Evolutionary conservation across 2,329 filamentous ascomycete genomes (phyloP).

Genomic region (Pseudopithomyces maydicus): DNA sequence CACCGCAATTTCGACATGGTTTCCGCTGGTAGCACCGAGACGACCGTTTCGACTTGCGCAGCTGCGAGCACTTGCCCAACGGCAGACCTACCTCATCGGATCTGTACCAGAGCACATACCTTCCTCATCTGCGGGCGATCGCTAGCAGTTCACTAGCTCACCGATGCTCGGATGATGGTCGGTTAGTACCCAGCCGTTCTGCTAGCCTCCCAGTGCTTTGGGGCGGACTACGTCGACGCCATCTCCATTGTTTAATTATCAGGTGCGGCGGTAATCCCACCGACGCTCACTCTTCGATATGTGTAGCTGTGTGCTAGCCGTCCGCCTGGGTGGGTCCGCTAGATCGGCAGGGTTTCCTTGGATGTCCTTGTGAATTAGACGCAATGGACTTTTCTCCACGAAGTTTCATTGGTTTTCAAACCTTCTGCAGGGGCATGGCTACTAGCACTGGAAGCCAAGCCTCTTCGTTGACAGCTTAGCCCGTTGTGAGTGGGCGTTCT

Average conservation of each 20-base stretch:
- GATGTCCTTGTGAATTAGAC: constrained; percentile 35
- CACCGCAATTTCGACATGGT: neutral
- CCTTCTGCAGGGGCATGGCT: constrained; percentile 19
- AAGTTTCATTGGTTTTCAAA: constrained; percentile 26
- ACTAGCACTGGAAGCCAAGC: constrained; percentile 40
- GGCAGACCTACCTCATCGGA: constrained; percentile 15
- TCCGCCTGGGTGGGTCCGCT: constrained; percentile 30
- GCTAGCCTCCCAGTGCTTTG: constrained; percentile 28
- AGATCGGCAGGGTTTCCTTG: constrained; percentile 30
- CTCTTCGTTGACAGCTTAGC: constrained; percentile 39
- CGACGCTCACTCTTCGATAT: constrained; percentile 15
- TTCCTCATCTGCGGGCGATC: neutral
- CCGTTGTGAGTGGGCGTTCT: constrained; percentile 36
- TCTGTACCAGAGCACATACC: neutral
- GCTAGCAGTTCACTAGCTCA: neutral
- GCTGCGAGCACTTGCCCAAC: neutral
- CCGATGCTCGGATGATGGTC: constrained; percentile 27
- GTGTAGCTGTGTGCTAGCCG: constrained; percentile 28
- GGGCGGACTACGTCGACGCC: constrained; percentile 26
- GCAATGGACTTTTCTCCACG: constrained; percentile 27
- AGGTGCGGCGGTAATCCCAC: constrained; percentile 25
- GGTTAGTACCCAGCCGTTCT: constrained; percentile 22
- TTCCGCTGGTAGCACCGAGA: neutral
- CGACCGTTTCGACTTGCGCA: constrained; percentile 5
- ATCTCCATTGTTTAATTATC: constrained; percentile 27